Evolutionary conservation across 2,329 filamentous ascomycete genomes (phyloP).

Genomic region (Colletotrichum viniferum): DNA sequence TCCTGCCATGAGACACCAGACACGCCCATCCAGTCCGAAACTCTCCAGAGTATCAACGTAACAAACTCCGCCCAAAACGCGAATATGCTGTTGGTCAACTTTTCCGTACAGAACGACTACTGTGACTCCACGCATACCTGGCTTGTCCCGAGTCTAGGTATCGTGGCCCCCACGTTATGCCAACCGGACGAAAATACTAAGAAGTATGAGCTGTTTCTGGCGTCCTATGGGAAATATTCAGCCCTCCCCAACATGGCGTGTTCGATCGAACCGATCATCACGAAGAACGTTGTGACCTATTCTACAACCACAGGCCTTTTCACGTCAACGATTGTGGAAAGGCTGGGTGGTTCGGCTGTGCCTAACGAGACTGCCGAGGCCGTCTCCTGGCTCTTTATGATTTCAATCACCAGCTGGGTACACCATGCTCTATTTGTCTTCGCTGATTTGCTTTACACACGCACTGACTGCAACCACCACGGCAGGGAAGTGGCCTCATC

Average conservation of each 20-base stretch:
- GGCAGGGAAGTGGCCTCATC: not conserved
- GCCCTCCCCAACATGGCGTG: not conserved
- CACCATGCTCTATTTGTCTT: not conserved
- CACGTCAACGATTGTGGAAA: not conserved
- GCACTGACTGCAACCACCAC: not conserved
- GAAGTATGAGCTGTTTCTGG: not conserved
- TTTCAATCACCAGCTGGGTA: not conserved
- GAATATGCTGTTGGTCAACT: not conserved
- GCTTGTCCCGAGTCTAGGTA: not conserved
- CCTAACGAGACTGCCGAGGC: not conserved
- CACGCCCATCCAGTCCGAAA: not conserved
- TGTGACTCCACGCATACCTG: not conserved
- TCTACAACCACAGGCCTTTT: not conserved
- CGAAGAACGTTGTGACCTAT: not conserved
- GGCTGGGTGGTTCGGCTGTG: not conserved
- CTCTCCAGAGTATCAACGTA: not conserved
- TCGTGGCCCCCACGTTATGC: not conserved
- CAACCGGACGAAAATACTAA: not conserved
- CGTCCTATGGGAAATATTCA: not conserved
- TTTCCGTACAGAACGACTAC: not conserved
- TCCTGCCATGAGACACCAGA: not conserved
- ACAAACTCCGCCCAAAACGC: not conserved
- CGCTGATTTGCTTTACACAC: not conserved
- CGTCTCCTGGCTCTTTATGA: not conserved
- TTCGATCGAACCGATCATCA: not conserved